Evolutionary conservation across 345 rosid species (phyloP).

Genomic region (Rubroshorea leprosula): DNA sequence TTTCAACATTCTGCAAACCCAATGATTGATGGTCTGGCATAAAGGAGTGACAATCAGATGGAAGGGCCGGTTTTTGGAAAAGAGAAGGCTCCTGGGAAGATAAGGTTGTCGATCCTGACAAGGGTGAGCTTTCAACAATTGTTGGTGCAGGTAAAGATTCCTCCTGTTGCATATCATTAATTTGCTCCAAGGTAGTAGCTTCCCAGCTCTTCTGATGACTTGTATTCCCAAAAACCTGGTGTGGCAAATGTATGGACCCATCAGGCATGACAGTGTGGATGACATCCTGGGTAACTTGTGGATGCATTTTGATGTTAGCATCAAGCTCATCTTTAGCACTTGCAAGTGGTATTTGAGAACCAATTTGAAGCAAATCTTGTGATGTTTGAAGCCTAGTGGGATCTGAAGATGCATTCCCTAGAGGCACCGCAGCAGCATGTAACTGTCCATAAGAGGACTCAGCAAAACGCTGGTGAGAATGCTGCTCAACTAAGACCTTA

Average conservation of each 20-base stretch:
- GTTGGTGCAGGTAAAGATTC: constrained; percentile 30
- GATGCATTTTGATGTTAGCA: constrained; percentile 36
- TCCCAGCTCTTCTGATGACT: constrained; percentile 33
- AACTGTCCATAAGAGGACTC: constrained; percentile 55
- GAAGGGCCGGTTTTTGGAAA: constrained; percentile 22
- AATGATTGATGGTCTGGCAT: constrained; percentile 25
- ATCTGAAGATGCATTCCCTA: constrained; percentile 49
- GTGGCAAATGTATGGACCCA: constrained; percentile 39
- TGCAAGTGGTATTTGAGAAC: constrained; percentile 44
- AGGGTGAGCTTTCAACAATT: constrained; percentile 27
- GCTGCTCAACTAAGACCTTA: constrained; percentile 66
- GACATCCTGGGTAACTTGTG: constrained; percentile 32
- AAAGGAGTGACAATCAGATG: constrained; percentile 28
- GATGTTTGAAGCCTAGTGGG: constrained; percentile 43
- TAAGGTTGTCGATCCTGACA: constrained; percentile 27
- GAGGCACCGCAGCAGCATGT: constrained; percentile 37
- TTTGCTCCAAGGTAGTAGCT: constrained; percentile 30
- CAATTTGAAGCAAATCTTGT: constrained; percentile 47
- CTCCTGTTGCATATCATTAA: constrained; percentile 30
- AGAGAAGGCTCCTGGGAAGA: constrained; percentile 23
- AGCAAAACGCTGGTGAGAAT: constrained; percentile 41
- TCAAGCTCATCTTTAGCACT: constrained; percentile 36
- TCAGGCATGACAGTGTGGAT: constrained; percentile 36
- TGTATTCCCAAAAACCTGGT: constrained; percentile 40
- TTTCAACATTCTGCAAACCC: constrained; percentile 25